Evolutionary conservation across 2,329 filamentous ascomycete species (phyloP), one percentile per base, ranked within the genome.

Genomic region (Dothideomycetes sp.): DNA sequence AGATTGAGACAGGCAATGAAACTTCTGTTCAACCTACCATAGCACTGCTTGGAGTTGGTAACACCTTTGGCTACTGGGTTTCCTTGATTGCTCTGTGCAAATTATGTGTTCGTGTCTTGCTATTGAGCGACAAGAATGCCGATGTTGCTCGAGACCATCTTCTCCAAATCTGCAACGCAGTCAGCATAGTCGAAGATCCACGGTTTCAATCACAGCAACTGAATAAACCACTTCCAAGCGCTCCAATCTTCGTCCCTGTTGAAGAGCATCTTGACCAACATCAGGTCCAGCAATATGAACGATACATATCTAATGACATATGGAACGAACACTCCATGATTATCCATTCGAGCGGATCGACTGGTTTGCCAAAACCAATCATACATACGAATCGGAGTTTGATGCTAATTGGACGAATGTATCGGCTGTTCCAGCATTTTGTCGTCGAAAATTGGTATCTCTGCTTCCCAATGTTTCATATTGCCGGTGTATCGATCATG

Each of bases 331-430:
- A 57, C 31, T 45, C 51, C 7, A 55, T 56, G 56, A 66, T 63
- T 33, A 64, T 70, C 10, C 65, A 69, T 47, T 68, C 65, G 1
- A 64, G 61, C 18, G 74, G 76, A 3, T 75, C 71, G 0, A 78
- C 76, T 0, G 75, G 76, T 0, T 56, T 78, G 0, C 76, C 76
- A 0, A 80, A 79, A 46, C 74, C 76, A 0, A 76, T 80, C 28
- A 73, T 64, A 38, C 70, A 74, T 36, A 72, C 67, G 1, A 71
- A 79, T 33, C 52, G 55, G 25, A 58, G 57, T 41, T 52, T 58
- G 47, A 57, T 58, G 51, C 50, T 55, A 11, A 58, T 58, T 46
- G 54, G 56, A 22, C 46, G 55, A 24, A 57, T 57, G 55, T 57
- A 58, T 43, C 51, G 56, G 20, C 44, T 58, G 11, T 57, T 56